Base-by-base conservation (phyloP, 106 monocot species). In the Agapanthus africanus region DNA sequence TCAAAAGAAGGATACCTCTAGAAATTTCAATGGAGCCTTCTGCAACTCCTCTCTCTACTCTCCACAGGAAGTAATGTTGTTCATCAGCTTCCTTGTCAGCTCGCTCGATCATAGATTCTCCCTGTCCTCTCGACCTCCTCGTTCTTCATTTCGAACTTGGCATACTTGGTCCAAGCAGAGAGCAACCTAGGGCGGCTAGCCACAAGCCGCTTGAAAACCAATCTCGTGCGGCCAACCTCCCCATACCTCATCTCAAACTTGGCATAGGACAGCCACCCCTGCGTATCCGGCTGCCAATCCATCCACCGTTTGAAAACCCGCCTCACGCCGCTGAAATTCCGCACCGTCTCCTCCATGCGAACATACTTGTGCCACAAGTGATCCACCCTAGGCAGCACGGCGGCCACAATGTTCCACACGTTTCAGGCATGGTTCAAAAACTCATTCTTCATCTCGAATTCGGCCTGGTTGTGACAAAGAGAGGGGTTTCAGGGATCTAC, bases 331-430 rank as follows among this genome's bases (percentile, higher is more conserved):
- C 88, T 77, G 18, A 88, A 81, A 40, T 91, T 84, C 19, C 81
- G 70, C 23, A 95, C 71, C 72, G 88, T 79, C 83, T 95, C 95
- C 79, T 95, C 91, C 95, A 95, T 91, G 74, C 91, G 95, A 34
- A 95, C 88, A 59, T 95, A 95, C 79, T 95, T 95, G 79, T 95
- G 91, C 95, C 95, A 95, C 1, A 95, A 81, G 83, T 95, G 95
- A 40, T 95, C 95, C 25, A 95, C 81, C 40, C 95, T 82, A 33
- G 95, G 95, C 21, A 95, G 85, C 40, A 95, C 81, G 28, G 83
- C 69, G 13, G 91, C 95, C 0, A 91, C 95, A 7, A 91, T 90
- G 65, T 95, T 91, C 95, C 95, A 95, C 25, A 95, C 81, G 60
- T 95, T 95, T 16, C 95, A 37, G 0, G 94, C 94, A 32, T 94